Evolutionary conservation across 2,329 filamentous ascomycete species (phyloP), one percentile per base, ranked within the genome.

Genomic region (Grosmannia serpens): DNA sequence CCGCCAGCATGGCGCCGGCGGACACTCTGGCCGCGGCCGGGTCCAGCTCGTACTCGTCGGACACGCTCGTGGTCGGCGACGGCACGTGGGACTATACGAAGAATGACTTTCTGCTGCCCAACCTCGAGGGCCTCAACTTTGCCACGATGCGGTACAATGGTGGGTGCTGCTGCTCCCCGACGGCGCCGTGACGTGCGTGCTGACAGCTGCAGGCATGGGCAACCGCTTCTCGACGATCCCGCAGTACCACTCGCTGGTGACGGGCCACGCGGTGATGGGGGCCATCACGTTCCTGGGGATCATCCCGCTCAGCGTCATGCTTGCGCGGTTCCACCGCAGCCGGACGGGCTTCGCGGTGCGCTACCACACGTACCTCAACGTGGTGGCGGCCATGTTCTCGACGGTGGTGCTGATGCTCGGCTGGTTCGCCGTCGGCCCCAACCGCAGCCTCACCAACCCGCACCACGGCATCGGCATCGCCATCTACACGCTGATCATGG

Each of bases 71-170:
- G 58, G 88, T 92, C 20, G 88, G 88, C 62, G 89, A 92, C 69
- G 89, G 89, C 26, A 92, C 89, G 38, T 94, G 89, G 88, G 86
- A 91, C 66, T 86, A 86, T 59, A 77, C 79, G 60, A 86, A 86
- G 68, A 89, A 91, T 67, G 84, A 81, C 22, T 94, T 92, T 69
- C 74, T 94, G 57, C 74, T 94, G 56, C 89, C 89, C 41, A 91
- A 91, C 67, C 74, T 94, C 52, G 77, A 85, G 65, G 88, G 87
- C 10, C 72, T 89, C 63, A 89, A 91, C 68, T 89, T 89, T 69
- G 86, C 86, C 55, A 91, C 88, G 7, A 91, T 89, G 84, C 84
- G 80, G 69, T 91, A 90, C 73, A 94, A 94, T 80, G 89, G 87
- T 89, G 74, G 64, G 76, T 60, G 20, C n/a, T 3, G 26, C 4